Percentiles rank a stretch among this genome's conserved stretches.
Evolutionary conservation across 2,329 filamentous ascomycete genomes (phyloP).

Genomic region (Bipolaris sorokiniana): DNA sequence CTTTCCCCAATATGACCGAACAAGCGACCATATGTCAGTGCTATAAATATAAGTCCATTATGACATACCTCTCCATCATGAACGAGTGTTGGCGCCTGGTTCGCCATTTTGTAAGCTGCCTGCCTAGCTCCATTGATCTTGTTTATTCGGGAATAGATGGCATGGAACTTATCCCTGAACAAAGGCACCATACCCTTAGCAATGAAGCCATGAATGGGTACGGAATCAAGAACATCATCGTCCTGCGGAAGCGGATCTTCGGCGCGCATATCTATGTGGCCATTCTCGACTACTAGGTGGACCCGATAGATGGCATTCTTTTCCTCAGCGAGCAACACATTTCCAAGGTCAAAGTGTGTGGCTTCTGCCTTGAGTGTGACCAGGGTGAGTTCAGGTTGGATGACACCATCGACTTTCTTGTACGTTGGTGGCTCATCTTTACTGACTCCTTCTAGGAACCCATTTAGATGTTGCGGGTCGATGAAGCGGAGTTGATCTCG

Average conservation of each 20-base stretch:
- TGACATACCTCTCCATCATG: conserved; percentile 34
- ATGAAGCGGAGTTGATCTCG: conserved; percentile 37
- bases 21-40: no score
- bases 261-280: conserved; percentile 28
- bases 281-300: conserved; percentile 27
- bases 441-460: conserved; percentile 33
- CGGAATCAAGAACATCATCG: conserved; percentile 21
- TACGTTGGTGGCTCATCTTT: conserved; percentile 41
- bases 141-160: conserved; percentile 25
- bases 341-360: conserved; percentile 37
- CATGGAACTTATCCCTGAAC: conserved; percentile 37
- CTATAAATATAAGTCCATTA: no score
- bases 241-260: conserved; percentile 25
- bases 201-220: conserved; percentile 35
- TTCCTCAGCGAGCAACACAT: conserved; percentile 33
- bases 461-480: conserved; percentile 33
- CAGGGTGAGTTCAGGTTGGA: conserved; percentile 29
- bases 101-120: conserved; percentile 26
- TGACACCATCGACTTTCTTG: conserved; percentile 24
- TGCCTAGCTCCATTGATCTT: conserved; percentile 34
- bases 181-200: conserved; percentile 28
- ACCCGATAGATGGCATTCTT: conserved; percentile 19
- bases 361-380: conserved; percentile 32
- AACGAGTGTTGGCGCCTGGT: conserved; percentile 18
- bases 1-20: not conserved